These are phyloP conservation scores for Phialophora macrospora DNA, from an alignment of 2,329 filamentous ascomycete genomes.

Conservation along the genomic window DNA sequence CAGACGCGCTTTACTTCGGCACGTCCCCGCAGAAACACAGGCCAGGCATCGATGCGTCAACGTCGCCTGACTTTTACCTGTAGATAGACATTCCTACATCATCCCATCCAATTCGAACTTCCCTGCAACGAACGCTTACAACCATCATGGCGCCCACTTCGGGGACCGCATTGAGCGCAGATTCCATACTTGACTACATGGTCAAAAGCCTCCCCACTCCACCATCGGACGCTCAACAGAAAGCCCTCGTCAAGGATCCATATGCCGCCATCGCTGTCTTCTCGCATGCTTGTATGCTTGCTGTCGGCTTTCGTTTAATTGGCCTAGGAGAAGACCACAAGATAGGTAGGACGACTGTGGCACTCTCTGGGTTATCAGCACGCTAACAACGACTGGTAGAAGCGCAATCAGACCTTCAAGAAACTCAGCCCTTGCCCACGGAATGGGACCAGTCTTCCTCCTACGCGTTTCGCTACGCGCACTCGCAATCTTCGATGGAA, in stretches of 20 bases:
- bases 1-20: background rate
- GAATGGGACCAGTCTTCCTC: conserved; percentile 79
- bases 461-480: conserved; percentile 84
- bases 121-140: background rate
- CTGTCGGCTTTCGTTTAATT: conserved; percentile 77
- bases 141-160: conserved; percentile 33
- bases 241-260: conserved; percentile 48
- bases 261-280: conserved; percentile 86
- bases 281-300: conserved; percentile 79
- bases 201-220: conserved; percentile 40
- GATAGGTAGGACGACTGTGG: conserved; percentile 58
- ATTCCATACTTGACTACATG: conserved; percentile 40
- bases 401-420: conserved; percentile 60
- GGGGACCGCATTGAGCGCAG: conserved; percentile 31
- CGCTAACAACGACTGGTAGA: conserved; percentile 44
- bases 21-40: background rate
- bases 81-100: background rate
- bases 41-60: background rate
- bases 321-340: conserved; percentile 84
- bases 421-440: conserved; percentile 67
- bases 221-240: conserved; percentile 25
- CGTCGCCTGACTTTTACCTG: background rate
- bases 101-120: background rate
- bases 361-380: conserved; percentile 41
- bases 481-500: conserved; percentile 81